Conservation (phyloP, 108 stramenopile species). For the Skeletonema potamos region DNA sequence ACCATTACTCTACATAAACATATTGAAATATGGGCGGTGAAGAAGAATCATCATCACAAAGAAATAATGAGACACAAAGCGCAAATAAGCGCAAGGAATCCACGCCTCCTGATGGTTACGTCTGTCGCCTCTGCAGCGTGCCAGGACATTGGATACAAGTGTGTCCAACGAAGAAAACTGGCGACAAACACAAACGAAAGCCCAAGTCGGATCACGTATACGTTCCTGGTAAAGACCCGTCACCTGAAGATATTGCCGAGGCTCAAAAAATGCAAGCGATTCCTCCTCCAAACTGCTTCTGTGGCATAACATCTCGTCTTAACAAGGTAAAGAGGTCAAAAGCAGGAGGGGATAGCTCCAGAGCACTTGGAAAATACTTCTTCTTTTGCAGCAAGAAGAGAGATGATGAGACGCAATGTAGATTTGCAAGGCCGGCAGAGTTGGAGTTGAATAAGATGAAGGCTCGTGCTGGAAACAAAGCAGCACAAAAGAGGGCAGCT, state of each 20-base stretch:
- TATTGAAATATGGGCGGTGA: not conserved
- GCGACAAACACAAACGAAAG: slow-evolving; percentile 41
- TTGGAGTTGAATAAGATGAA: slow-evolving; percentile 48
- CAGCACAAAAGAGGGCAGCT: not conserved
- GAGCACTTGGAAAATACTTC: slow-evolving; percentile 77
- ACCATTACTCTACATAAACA: not conserved
- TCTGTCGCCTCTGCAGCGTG: slow-evolving; percentile 58
- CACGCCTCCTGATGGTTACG: slow-evolving; percentile 68
- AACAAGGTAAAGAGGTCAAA: slow-evolving; percentile 72
- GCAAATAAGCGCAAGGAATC: slow-evolving; percentile 42
- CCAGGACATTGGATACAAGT: slow-evolving; percentile 80
- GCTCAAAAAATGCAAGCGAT: slow-evolving; percentile 60
- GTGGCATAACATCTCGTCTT: slow-evolving; percentile 63
- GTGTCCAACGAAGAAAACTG: slow-evolving; percentile 61
- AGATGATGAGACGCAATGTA: slow-evolving; percentile 64
- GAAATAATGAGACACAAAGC: not conserved
- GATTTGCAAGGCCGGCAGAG: slow-evolving; percentile 70
- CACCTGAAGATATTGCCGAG: slow-evolving; percentile 58
- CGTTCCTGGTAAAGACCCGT: slow-evolving; percentile 71
- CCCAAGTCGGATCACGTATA: slow-evolving; percentile 50
- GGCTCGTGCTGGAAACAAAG: slow-evolving; percentile 5
- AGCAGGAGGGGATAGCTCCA: slow-evolving; percentile 49
- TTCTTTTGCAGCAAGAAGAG: slow-evolving; percentile 69
- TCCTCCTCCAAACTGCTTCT: slow-evolving; percentile 66
- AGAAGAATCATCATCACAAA: slow-evolving; percentile 7